Conservation (phyloP, 805 yeast species). For the Lipomyces yamanashiensis region DNA sequence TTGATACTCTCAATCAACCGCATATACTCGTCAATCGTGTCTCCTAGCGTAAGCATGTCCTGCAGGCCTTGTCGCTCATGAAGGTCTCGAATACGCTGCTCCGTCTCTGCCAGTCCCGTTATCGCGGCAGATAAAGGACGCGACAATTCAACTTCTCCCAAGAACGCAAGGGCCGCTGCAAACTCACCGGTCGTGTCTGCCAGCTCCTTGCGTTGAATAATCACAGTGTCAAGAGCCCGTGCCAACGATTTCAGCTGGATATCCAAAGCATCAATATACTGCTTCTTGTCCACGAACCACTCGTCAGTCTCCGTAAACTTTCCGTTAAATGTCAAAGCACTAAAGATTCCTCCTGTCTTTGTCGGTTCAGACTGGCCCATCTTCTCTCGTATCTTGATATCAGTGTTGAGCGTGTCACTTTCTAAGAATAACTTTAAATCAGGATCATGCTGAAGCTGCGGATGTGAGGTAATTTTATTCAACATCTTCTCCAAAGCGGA, state of each 20-base stretch:
- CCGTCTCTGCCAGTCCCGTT: conserved; percentile 71
- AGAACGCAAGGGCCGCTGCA: conserved; percentile 57
- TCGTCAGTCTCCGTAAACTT: conserved; percentile 79
- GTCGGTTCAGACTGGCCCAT: conserved; percentile 49
- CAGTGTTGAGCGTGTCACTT: conserved; percentile 68
- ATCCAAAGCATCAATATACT: conserved; percentile 73
- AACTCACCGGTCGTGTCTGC: conserved; percentile 71
- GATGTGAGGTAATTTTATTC: conserved; percentile 63
- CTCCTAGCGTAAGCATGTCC: conserved; percentile 83
- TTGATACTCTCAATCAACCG: conserved; percentile 76
- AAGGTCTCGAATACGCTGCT: conserved; percentile 69
- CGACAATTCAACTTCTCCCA: conserved; percentile 78
- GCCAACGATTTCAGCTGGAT: conserved; percentile 69
- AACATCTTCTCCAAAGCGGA: conserved; percentile 87
- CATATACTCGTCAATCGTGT: conserved; percentile 84
- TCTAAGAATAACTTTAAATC: conserved; percentile 81
- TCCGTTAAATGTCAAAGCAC: conserved; percentile 59
- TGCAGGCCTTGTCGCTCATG: conserved; percentile 79
- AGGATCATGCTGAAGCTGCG: conserved; percentile 64
- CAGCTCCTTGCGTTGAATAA: conserved; percentile 76
- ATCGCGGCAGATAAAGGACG: conserved; percentile 66
- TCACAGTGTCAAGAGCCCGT: conserved; percentile 72
- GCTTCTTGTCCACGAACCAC: conserved; percentile 71
- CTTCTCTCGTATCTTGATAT: conserved; percentile 71
- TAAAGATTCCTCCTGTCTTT: conserved; percentile 38